Percentiles rank a stretch among this genome's conserved stretches.
Conservation (phyloP, 306 rosid species). For the Styphnolobium japonicum region DNA sequence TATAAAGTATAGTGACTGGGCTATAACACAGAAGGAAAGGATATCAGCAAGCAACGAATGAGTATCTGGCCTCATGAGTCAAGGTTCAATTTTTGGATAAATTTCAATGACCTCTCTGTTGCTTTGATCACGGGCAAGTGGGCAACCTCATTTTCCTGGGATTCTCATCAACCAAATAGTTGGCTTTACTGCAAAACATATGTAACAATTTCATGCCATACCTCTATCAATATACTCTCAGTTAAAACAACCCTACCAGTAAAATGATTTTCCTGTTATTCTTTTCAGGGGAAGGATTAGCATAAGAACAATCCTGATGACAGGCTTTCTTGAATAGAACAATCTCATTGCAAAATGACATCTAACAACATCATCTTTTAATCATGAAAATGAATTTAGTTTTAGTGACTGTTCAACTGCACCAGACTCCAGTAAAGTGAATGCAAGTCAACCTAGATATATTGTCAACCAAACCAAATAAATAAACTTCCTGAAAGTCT, state of each 20-base stretch:
- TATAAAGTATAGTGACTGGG: neutral
- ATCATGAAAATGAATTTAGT: neutral
- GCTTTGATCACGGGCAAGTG: neutral
- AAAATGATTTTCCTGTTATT: neutral
- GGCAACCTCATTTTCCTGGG: neutral
- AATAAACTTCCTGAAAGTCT: neutral
- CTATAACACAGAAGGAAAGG: neutral
- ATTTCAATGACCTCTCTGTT: neutral
- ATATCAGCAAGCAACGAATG: slow-evolving; percentile 1
- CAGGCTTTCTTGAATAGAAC: neutral
- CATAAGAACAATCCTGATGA: neutral
- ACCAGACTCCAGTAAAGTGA: neutral
- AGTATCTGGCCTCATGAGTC: neutral
- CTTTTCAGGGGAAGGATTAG: neutral
- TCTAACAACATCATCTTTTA: neutral
- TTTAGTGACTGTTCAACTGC: neutral
- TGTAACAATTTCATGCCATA: neutral
- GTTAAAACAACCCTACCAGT: neutral
- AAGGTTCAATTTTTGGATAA: neutral
- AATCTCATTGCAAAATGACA: neutral
- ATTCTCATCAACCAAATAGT: neutral
- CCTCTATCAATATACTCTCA: neutral
- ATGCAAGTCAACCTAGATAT: neutral
- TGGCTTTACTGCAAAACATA: neutral
- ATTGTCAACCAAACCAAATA: slow-evolving; percentile 6